Evolutionary conservation across 2,329 filamentous ascomycete species (phyloP).

Genomic region (Xylariomycetidae sp.): DNA sequence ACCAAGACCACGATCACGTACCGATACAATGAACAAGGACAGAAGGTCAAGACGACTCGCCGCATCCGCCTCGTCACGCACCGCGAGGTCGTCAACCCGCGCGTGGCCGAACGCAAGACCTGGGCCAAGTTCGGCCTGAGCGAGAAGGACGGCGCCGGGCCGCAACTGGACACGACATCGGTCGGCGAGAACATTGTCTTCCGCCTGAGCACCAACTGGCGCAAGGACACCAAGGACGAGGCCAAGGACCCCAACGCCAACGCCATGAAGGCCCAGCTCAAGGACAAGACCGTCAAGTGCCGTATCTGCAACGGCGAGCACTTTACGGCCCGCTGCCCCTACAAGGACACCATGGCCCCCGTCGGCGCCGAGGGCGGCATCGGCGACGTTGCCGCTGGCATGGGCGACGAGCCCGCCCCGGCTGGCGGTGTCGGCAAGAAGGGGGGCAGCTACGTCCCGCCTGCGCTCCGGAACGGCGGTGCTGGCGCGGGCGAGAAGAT

Average conservation of each 20-base stretch:
- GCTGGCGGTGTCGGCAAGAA: slow-evolving; percentile 55
- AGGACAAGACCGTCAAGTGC: slow-evolving; percentile 99
- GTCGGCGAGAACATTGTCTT: slow-evolving; percentile 98
- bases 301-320: slow-evolving; percentile 98
- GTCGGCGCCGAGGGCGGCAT: slow-evolving; percentile 53
- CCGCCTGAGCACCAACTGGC: slow-evolving; percentile 89
- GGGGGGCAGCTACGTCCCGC: slow-evolving; percentile 89
- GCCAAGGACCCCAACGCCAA: slow-evolving; percentile 67
- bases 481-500: slow-evolving; percentile 73
- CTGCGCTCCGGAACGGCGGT: slow-evolving; percentile 73
- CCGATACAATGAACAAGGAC: slow-evolving; percentile 84
- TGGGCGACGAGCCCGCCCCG: slow-evolving; percentile 43
- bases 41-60: slow-evolving; percentile 95
- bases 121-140: slow-evolving; percentile 92
- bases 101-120: slow-evolving; percentile 86
- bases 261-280: slow-evolving; percentile 74
- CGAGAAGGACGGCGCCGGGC: slow-evolving; percentile 76
- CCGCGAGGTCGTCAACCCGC: slow-evolving; percentile 91
- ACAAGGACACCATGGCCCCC: slow-evolving; percentile 98
- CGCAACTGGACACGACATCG: slow-evolving; percentile 81
- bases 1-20: slow-evolving; percentile 93
- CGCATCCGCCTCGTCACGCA: slow-evolving; percentile 88
- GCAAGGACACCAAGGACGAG: slow-evolving; percentile 79
- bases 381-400: slow-evolving; percentile 50
- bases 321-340: slow-evolving; percentile 97